Evolutionary conservation across 2,329 filamentous ascomycete genomes (phyloP).

Genomic region (Exophiala mesophila): DNA sequence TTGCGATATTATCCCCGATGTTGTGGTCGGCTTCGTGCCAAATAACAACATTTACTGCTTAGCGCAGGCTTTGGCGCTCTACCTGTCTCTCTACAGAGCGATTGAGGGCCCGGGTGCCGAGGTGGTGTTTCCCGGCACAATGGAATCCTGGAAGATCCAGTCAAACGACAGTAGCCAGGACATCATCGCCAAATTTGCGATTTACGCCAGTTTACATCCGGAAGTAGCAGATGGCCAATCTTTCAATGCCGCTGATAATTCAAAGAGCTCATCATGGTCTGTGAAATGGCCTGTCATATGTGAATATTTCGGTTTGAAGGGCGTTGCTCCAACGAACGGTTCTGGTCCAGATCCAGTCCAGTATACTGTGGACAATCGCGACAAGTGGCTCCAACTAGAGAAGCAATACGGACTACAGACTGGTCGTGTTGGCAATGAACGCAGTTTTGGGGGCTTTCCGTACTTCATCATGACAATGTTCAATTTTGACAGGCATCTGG

Average conservation of each 20-base stretch:
- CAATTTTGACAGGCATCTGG: slow-evolving; percentile 4
- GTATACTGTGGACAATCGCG: not conserved
- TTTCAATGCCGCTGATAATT: slow-evolving; percentile 30
- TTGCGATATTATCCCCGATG: slow-evolving; percentile 33
- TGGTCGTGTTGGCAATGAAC: slow-evolving; percentile 3
- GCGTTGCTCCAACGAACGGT: slow-evolving; percentile 3
- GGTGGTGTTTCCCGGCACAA: slow-evolving; percentile 28
- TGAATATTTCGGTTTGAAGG: slow-evolving; percentile 8
- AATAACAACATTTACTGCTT: slow-evolving; percentile 29
- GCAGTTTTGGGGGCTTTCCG: slow-evolving; percentile 3
- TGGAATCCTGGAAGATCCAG: slow-evolving; percentile 19
- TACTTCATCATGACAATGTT: slow-evolving; percentile 9
- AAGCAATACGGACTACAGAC: slow-evolving; percentile 6
- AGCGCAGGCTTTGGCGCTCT: slow-evolving; percentile 30
- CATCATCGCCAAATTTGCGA: slow-evolving; percentile 27
- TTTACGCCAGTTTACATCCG: slow-evolving; percentile 29
- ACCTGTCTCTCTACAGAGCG: slow-evolving; percentile 28
- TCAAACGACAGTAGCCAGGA: slow-evolving; percentile 28
- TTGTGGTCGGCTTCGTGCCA: slow-evolving; percentile 31
- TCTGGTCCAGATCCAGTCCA: slow-evolving; percentile 1
- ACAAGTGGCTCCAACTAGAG: slow-evolving; percentile 4
- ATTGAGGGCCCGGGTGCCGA: slow-evolving; percentile 25
- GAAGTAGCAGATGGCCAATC: slow-evolving; percentile 21
- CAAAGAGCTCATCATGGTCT: not conserved
- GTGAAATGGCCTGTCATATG: slow-evolving; percentile 8